Conservation (phyloP, 2,329 filamentous ascomycete species). For the Dactylellina parvicollis region DNA sequence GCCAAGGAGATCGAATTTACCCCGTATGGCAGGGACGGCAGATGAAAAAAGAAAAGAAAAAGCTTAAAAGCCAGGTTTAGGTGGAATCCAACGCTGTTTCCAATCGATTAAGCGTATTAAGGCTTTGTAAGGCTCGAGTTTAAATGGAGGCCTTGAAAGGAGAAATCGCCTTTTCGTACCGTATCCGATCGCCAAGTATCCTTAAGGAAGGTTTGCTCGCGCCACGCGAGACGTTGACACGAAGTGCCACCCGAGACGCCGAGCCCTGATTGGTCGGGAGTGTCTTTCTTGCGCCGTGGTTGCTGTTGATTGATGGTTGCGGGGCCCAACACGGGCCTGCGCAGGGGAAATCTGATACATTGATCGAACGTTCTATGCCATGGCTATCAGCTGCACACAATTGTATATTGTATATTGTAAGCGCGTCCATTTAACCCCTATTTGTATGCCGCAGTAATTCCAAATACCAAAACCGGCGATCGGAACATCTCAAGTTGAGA, state of each 20-base stretch:
- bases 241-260: not conserved
- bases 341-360: conserved; percentile 13
- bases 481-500: conserved; percentile 35
- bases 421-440: conserved; percentile 2
- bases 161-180: conserved; percentile 6
- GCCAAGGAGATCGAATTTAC: conserved; percentile 16
- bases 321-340: not conserved
- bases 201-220: conserved; percentile 1
- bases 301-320: not conserved
- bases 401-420: not conserved
- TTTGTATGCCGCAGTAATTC: conserved; percentile 30
- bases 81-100: not conserved
- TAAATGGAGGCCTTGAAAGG: conserved; percentile 3
- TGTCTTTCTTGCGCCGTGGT: not conserved
- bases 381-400: not conserved
- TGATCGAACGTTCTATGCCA: not conserved
- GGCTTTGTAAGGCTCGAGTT: not conserved
- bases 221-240: conserved; percentile 3
- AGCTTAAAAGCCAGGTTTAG: conserved; percentile 1
- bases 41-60: conserved; percentile 16
- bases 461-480: conserved; percentile 35
- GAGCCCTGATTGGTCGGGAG: conserved; percentile 2
- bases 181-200: conserved; percentile 5
- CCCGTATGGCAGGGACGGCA: not conserved
- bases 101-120: not conserved